Conservation (phyloP, 176 grass and related monocot genomes). For the Aegilops longissima region DNA sequence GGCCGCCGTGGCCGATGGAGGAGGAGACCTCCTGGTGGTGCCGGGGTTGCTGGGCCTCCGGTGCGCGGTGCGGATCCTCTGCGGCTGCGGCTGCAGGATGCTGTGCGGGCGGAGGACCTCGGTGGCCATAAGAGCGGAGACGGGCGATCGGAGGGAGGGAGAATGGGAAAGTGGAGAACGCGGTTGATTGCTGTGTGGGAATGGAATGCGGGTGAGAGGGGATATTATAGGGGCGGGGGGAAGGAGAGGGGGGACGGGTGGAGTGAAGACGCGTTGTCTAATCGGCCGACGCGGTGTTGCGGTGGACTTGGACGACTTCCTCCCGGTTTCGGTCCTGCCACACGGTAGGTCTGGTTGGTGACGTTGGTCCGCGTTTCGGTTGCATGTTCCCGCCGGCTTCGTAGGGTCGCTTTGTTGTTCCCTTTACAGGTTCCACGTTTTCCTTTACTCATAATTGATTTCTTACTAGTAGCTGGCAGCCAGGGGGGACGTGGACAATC, state of each 20-base stretch:
- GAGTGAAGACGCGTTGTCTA: slow-evolving; percentile 26
- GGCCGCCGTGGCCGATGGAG: not conserved
- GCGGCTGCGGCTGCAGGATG: slow-evolving; percentile 25
- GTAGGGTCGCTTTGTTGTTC: no score
- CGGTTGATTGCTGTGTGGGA: not conserved
- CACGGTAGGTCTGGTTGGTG: no score
- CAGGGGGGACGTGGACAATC: no score
- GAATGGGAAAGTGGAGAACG: not conserved
- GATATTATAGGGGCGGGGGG: not conserved
- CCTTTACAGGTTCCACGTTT: no score
- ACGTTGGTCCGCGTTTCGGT: no score
- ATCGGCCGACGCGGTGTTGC: not conserved
- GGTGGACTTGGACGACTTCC: slow-evolving; percentile 38
- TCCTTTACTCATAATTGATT: no score
- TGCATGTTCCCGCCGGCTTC: no score
- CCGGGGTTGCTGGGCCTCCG: slow-evolving; percentile 6
- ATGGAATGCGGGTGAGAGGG: not conserved
- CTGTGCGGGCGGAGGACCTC: slow-evolving; percentile 43
- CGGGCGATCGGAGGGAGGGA: not conserved
- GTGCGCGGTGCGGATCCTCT: not conserved
- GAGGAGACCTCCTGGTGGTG: not conserved
- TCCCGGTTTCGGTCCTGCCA: not conserved
- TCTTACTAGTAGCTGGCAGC: no score
- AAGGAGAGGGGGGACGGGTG: not conserved
- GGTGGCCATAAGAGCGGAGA: slow-evolving; percentile 32